phyloP scores from a whole-genome alignment of 2,329 filamentous ascomycete species.

The Rutstroemia sp. region DNA sequence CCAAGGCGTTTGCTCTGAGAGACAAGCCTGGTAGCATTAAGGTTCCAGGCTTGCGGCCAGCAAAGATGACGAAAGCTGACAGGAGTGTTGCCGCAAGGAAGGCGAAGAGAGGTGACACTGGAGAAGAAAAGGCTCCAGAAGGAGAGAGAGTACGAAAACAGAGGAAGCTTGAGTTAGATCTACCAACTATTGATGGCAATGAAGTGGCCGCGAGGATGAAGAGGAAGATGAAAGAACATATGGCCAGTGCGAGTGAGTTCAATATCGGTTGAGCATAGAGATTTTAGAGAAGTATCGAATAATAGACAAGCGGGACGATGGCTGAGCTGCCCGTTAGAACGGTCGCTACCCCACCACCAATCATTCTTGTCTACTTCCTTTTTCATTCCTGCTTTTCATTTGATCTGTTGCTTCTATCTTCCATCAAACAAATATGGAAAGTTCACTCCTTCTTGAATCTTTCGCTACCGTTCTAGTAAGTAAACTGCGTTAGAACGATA shows the following conservation, averaged over 20 bases:
- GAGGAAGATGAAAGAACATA: conserved; percentile 52
- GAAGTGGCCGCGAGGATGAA: conserved; percentile 57
- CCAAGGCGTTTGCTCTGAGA: conserved; percentile 85
- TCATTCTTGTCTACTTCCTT: neutral
- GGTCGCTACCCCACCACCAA: neutral
- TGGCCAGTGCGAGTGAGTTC: conserved; percentile 55
- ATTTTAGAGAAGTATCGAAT: neutral
- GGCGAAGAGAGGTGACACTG: conserved; percentile 30
- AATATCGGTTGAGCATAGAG: conserved; percentile 48
- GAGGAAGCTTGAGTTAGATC: conserved; percentile 31
- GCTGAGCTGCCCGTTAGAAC: neutral
- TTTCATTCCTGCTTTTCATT: too few species aligned
- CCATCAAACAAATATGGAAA: too few species aligned
- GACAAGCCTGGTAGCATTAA: conserved; percentile 83
- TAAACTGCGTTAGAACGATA: too few species aligned
- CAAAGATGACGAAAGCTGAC: conserved; percentile 34
- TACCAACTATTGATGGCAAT: conserved; percentile 41
- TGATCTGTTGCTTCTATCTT: too few species aligned
- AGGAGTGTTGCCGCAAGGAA: conserved; percentile 32
- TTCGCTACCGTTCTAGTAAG: too few species aligned
- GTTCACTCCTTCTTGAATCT: too few species aligned
- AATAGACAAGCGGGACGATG: neutral
- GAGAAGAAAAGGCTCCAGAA: conserved; percentile 29
- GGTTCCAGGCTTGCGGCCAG: conserved; percentile 37
- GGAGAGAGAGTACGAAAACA: conserved; percentile 30